These are phyloP conservation scores for Penicillium tannophilum DNA, from an alignment of 495 filamentous ascomycete species.

Conservation along the genomic window DNA sequence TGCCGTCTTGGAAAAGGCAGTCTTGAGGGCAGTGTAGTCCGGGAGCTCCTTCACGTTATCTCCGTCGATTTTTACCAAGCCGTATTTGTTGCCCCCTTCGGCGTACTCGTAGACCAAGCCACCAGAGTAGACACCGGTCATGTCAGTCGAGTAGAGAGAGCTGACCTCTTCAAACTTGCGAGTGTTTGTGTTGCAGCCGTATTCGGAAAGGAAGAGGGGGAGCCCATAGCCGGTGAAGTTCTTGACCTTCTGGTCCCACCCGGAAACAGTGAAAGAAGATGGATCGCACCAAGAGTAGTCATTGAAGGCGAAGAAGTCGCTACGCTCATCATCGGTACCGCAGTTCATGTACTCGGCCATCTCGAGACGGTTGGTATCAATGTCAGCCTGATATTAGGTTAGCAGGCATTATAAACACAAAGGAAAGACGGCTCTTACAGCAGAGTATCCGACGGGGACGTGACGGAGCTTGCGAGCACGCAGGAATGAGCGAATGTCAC, in stretches of 20 bases:
- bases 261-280: conserved; percentile 72
- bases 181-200: conserved; percentile 79
- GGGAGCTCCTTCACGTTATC: conserved; percentile 52
- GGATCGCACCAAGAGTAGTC: conserved; percentile 97
- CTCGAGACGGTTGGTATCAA: conserved; percentile 82
- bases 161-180: conserved; percentile 81
- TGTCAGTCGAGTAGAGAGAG: conserved; percentile 78
- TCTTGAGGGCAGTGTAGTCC: conserved; percentile 71
- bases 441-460: conserved; percentile 92
- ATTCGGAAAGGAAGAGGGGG: conserved; percentile 95
- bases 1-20: conserved; percentile 61
- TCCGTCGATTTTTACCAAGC: conserved; percentile 71
- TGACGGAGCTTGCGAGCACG: conserved; percentile 68
- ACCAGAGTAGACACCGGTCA: conserved; percentile 93
- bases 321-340: conserved; percentile 79
- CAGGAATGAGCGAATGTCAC: conserved; percentile 90
- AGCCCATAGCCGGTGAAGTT: conserved; percentile 88
- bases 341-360: conserved; percentile 96
- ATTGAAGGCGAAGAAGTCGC: conserved; percentile 97
- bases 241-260: conserved; percentile 91
- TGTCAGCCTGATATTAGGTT: conserved; percentile 51
- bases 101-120: conserved; percentile 96
- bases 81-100: conserved; percentile 73
- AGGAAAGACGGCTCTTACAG: conserved; percentile 26
- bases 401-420: neutral